Percentiles rank a stretch among this genome's conserved stretches.
phyloP scores from a whole-genome alignment of 2,329 filamentous ascomycete species.

The Podosphaera xanthii region DNA sequence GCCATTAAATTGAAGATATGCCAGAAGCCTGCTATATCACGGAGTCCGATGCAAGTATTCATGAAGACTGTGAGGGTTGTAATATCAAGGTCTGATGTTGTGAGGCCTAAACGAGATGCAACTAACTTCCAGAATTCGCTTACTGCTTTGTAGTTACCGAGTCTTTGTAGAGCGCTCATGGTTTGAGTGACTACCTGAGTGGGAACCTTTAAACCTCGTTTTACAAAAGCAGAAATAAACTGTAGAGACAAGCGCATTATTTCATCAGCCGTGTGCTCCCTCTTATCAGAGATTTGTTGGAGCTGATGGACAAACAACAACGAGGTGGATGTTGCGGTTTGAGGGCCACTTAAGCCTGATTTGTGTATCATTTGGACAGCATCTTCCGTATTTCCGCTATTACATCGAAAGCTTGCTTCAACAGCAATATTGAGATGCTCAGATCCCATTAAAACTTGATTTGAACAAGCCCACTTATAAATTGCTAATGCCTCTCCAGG shows the following conservation, averaged over 20 bases:
- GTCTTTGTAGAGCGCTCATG: slow-evolving; percentile 9
- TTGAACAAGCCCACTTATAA: slow-evolving; percentile 8
- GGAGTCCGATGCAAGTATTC: slow-evolving; percentile 10
- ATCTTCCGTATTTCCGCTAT: slow-evolving; percentile 3
- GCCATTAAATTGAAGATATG: slow-evolving; percentile 11
- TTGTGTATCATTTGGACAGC: slow-evolving; percentile 9
- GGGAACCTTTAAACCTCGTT: slow-evolving; percentile 8
- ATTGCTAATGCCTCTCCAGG: slow-evolving; percentile 7
- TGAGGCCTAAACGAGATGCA: slow-evolving; percentile 5
- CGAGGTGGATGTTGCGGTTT: slow-evolving; percentile 7
- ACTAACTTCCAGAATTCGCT: slow-evolving; percentile 13
- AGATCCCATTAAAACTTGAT: slow-evolving; percentile 4
- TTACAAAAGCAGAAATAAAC: slow-evolving; percentile 8
- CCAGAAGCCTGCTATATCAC: slow-evolving; percentile 9
- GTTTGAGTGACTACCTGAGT: slow-evolving; percentile 10
- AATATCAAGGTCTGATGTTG: slow-evolving; percentile 6
- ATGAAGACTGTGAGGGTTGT: slow-evolving; percentile 12
- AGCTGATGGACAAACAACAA: slow-evolving; percentile 11
- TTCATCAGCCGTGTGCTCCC: not conserved
- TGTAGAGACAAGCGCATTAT: slow-evolving; percentile 3
- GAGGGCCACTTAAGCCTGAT: slow-evolving; percentile 6
- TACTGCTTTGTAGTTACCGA: slow-evolving; percentile 6
- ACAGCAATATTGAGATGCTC: slow-evolving; percentile 11
- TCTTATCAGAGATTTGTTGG: slow-evolving; percentile 2
- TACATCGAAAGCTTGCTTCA: slow-evolving; percentile 9